Evolutionary conservation across 371 early-diverging fungal species (phyloP).

Genomic region (Mucor circinelloides): DNA sequence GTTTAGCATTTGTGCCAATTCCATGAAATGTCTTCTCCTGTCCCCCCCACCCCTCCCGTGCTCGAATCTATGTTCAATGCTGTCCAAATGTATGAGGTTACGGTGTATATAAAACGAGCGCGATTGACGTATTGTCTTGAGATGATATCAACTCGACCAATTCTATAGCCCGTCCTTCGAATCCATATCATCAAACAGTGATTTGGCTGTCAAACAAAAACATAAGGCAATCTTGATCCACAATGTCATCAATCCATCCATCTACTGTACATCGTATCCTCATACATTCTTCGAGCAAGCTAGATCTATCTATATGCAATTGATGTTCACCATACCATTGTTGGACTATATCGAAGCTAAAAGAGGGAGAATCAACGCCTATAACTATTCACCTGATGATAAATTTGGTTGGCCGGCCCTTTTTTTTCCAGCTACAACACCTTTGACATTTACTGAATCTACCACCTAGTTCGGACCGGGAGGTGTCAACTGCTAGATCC

Average conservation of each 20-base stretch:
- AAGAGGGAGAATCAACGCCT: slow-evolving; percentile 26
- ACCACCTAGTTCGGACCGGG: neutral
- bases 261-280: neutral
- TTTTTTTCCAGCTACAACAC: neutral
- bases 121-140: neutral
- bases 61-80: neutral
- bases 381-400: slow-evolving; percentile 5
- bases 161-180: neutral
- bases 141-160: neutral
- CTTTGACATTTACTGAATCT: neutral
- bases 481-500: neutral
- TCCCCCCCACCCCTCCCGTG: neutral
- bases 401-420: slow-evolving; percentile 17
- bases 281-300: neutral
- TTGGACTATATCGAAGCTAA: slow-evolving; percentile 37
- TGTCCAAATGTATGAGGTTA: neutral
- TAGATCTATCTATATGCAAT: neutral
- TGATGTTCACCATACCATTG: slow-evolving; percentile 26
- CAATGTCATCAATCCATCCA: slow-evolving; percentile 12
- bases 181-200: neutral
- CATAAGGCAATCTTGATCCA: neutral
- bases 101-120: neutral
- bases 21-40: neutral
- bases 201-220: neutral
- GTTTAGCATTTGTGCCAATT: slow-evolving; percentile 1